Base-by-base conservation (phyloP, 768 basidiomycete genomes). In the Lentinula detonsa region DNA sequence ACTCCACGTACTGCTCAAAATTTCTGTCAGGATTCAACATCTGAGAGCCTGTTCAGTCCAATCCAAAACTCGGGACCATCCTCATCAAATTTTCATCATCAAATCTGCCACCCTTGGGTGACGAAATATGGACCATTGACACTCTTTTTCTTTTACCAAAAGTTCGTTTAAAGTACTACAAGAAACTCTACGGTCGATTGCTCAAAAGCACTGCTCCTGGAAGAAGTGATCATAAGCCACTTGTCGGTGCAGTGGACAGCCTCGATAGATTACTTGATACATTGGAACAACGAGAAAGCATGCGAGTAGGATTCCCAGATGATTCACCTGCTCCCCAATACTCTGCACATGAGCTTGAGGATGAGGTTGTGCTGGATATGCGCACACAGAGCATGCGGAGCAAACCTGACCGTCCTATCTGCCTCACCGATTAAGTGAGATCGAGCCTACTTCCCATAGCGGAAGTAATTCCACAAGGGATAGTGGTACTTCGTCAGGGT, bases 181-280 rank as follows among this genome's bases (percentile, higher is more conserved):
- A 85, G 69, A 95, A 90, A 70, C 79, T 98, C 0, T 98, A 98
- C 70, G 81, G 83, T 56, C 85, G 90, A 53, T 76, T 98, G 48
- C 76, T 98, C 52, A 93, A 90, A 73, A 91, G 89, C 68, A 95
- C 94, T 1, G 83, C 85, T 31, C 87, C 91, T 4, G 94, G 95
- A 16, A 80, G 87, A 67, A 92, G 87, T 64, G 96, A 98, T 71
- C 89, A 98, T 70, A 83, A 81, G 35, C 75, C 96, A 23, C 80
- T 98, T 21, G 75, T 88, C 5, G 83, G 84, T 5, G 95, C 95
- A 3, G 78, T 94, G 62, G 90, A 91, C 61, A 88, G 87, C 65
- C 76, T 99, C 61, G 90, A 94, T 63, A 71, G 66, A 43, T 77
- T 99, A 18, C 68, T 97, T 43, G 79, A 75, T 3, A 84, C 80